Evolutionary conservation across 202 grass and related monocot species (phyloP).

Genomic region (Zoysia matrella): DNA sequence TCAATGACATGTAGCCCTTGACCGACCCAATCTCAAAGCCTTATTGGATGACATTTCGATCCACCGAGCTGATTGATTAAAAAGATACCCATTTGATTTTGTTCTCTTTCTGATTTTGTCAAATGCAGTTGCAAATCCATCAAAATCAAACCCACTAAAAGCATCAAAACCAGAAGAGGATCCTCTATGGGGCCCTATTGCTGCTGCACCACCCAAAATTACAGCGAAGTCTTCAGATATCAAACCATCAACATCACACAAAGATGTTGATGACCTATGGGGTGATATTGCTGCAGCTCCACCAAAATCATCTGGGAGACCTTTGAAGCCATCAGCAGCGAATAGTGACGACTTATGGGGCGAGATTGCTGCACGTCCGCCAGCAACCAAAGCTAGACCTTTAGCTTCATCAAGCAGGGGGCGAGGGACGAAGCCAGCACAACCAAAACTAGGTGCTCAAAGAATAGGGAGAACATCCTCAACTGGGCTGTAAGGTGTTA

Average conservation of each 20-base stretch:
- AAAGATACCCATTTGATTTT: too few species aligned
- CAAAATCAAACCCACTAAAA: constrained; percentile 27
- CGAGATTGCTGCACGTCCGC: constrained; percentile 88
- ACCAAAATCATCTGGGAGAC: constrained; percentile 70
- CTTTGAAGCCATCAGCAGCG: constrained; percentile 47
- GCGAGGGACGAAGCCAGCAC: constrained; percentile 69
- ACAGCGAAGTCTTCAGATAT: constrained; percentile 51
- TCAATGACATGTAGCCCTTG: background rate
- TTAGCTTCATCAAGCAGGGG: constrained; percentile 79
- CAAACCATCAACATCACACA: constrained; percentile 55
- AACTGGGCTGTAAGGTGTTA: constrained; percentile 53
- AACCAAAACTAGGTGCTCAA: constrained; percentile 92
- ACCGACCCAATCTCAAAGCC: constrained; percentile 2
- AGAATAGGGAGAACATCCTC: constrained; percentile 74
- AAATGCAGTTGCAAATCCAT: constrained; percentile 54
- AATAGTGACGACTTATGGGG: constrained; percentile 83
- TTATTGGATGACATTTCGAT: constrained; percentile 14
- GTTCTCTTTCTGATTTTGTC: background rate
- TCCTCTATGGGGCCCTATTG: constrained; percentile 51
- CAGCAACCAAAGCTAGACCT: constrained; percentile 83
- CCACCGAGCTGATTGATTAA: constrained; percentile 8
- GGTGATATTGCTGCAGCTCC: constrained; percentile 82
- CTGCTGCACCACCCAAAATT: constrained; percentile 65
- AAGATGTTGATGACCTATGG: constrained; percentile 76
- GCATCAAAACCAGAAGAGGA: too few species aligned